Base-by-base conservation (phyloP, 2,329 filamentous ascomycete species). In the Colletotrichum coccodes region DNA sequence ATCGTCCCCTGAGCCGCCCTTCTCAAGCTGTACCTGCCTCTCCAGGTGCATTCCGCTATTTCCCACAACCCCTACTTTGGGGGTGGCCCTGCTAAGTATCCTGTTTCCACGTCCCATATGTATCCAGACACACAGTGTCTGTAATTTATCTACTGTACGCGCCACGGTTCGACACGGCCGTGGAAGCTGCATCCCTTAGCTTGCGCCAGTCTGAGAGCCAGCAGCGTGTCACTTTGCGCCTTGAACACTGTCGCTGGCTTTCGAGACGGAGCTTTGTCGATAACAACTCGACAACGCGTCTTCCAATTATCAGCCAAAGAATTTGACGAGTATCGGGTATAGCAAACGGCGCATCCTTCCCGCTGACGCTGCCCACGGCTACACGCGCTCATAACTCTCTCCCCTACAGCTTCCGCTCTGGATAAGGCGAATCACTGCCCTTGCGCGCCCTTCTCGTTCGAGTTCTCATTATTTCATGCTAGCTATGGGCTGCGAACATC, bases 111-210 rank as follows among this genome's bases (percentile, higher is more conserved):
- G n/a, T 32, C 50, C 36, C 16, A 6, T 36, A 7, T 30, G n/a
- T 32, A 30, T 12, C 6, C 9, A 26, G 21, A 8, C 34, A 12
- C 23, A 61, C 54, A 46, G 54, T 58, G 26, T 42, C 1, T 6
- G n/a, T 6, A 6, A n/a, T 3, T n/a, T 1, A 16, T 14, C 34
- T 34, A 56, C 60, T 62, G 60, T 62, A 62, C 60, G 49, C 21
- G 60, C 38, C 38, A 56, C 23, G 28, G n/a, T 42, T 18, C 12
- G n/a, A 56, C 26, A n/a, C 28, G 42, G 53, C 32, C 40, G 23
- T 63, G 40, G 50, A 59, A 60, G 62, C 42, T 40, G 28, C 59
- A 63, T 67, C 64, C 64, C 64, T 63, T 63, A 30, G 58, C 21
- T 54, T 56, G 34, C 32, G 58, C 57, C 38, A 30, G 32, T 40